Percentiles rank a stretch among this genome's conserved stretches.
phyloP scores from a whole-genome alignment of 768 basidiomycete species.

The Phylloporus rhodoxanthus region DNA sequence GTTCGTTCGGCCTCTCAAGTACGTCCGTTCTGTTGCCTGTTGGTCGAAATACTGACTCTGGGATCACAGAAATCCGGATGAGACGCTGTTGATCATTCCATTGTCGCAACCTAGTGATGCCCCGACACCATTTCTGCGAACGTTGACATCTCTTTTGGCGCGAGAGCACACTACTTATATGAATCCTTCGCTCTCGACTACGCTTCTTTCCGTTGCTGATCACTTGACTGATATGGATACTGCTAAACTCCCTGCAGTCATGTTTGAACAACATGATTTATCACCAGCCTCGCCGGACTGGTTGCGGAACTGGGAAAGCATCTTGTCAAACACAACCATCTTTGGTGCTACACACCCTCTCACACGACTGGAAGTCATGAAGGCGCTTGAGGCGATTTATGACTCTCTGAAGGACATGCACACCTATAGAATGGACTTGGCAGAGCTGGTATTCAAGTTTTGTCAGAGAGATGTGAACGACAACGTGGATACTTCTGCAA shows the following conservation, averaged over 20 bases:
- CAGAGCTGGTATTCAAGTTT: slow-evolving; percentile 51
- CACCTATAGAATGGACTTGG: slow-evolving; percentile 49
- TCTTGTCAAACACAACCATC: slow-evolving; percentile 47
- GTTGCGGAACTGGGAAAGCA: slow-evolving; percentile 59
- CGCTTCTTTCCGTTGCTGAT: slow-evolving; percentile 59
- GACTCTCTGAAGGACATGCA: slow-evolving; percentile 66
- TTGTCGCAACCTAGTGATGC: slow-evolving; percentile 50
- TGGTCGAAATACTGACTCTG: slow-evolving; percentile 5
- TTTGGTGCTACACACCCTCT: slow-evolving; percentile 40
- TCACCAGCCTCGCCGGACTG: slow-evolving; percentile 69
- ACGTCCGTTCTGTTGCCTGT: slow-evolving; percentile 18
- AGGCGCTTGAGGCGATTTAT: slow-evolving; percentile 52
- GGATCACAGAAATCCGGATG: slow-evolving; percentile 39
- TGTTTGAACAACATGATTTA: slow-evolving; percentile 63
- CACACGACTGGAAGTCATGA: slow-evolving; percentile 54
- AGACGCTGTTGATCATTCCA: slow-evolving; percentile 44
- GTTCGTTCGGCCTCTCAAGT: slow-evolving; percentile 58
- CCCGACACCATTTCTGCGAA: slow-evolving; percentile 55
- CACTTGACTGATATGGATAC: slow-evolving; percentile 68
- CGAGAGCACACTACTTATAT: slow-evolving; percentile 55
- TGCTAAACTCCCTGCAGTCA: slow-evolving; percentile 51
- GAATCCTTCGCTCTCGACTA: slow-evolving; percentile 56
- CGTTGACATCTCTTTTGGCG: slow-evolving; percentile 56
- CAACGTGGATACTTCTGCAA: slow-evolving; percentile 23
- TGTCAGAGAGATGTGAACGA: slow-evolving; percentile 34